A percentile compares a stretch with the other conserved stretches of the same genome.
phyloP scores from a whole-genome alignment of 768 basidiomycete species.

The Naganishia vishniacii region DNA sequence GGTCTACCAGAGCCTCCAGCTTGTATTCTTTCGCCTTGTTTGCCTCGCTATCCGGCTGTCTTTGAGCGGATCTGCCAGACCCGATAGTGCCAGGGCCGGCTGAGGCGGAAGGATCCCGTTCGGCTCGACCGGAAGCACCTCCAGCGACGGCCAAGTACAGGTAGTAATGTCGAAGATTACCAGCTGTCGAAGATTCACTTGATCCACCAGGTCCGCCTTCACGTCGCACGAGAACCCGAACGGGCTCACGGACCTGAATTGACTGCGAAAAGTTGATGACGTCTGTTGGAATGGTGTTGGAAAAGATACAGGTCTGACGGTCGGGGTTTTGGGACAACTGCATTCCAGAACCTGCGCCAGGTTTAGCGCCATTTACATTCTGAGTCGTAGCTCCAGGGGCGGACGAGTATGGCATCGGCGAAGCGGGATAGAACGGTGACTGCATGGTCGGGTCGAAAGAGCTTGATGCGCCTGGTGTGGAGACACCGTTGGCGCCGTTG shows the following conservation, averaged over 20 bases:
- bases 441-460: constrained; percentile 45
- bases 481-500: constrained; percentile 50
- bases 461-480: constrained; percentile 38
- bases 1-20: constrained; percentile 76
- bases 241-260: constrained; percentile 90
- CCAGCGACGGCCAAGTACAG: constrained; percentile 89
- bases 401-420: constrained; percentile 47
- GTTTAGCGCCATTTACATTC: constrained; percentile 24
- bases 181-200: constrained; percentile 44
- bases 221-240: constrained; percentile 91
- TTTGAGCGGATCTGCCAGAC: constrained; percentile 59
- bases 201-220: constrained; percentile 46
- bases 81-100: constrained; percentile 71
- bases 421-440: constrained; percentile 49
- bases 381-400: constrained; percentile 32
- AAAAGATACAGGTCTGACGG: constrained; percentile 52
- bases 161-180: constrained; percentile 79
- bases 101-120: constrained; percentile 52
- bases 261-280: constrained; percentile 90
- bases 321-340: constrained; percentile 47
- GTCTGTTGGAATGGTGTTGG: constrained; percentile 85
- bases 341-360: constrained; percentile 44
- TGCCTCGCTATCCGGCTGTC: constrained; percentile 35
- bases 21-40: constrained; percentile 46
- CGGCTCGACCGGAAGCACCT: constrained; percentile 56